Evolutionary conservation across 2,329 filamentous ascomycete genomes (phyloP).

Genomic region (Coniochaeta sp.): DNA sequence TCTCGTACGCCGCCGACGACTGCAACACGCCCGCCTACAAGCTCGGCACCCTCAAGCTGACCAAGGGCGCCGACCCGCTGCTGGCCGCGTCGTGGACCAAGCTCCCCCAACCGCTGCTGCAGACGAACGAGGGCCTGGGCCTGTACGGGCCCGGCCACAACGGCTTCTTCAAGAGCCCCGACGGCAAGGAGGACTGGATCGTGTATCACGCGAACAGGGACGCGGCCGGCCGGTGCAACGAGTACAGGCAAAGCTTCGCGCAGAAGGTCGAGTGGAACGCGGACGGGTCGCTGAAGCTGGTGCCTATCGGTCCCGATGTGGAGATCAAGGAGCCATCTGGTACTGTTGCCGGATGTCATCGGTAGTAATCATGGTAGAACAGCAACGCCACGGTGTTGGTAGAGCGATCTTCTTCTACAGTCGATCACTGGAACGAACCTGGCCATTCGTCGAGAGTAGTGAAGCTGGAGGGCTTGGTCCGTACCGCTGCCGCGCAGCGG

Average conservation of each 20-base stretch:
- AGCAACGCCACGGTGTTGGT: too few relatives aligned
- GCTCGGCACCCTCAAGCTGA: conserved; percentile 10
- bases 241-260: conserved; percentile 9
- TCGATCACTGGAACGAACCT: too few relatives aligned
- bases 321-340: too few relatives aligned
- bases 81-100: conserved; percentile 10
- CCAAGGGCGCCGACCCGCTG: conserved; percentile 7
- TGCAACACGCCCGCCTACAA: conserved; percentile 13
- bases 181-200: conserved; percentile 13
- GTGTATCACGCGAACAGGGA: conserved; percentile 12
- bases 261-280: conserved; percentile 10
- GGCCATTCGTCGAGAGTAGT: too few relatives aligned
- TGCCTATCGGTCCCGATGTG: too few relatives aligned
- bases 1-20: conserved; percentile 13
- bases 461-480: too few relatives aligned
- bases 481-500: too few relatives aligned
- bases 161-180: conserved; percentile 15
- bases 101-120: conserved; percentile 9
- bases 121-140: conserved; percentile 9
- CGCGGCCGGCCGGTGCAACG: conserved; percentile 5
- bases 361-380: too few relatives aligned
- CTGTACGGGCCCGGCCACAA: conserved; percentile 13
- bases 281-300: too few relatives aligned
- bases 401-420: too few relatives aligned
- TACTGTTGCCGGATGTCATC: too few relatives aligned